Evolutionary conservation across 1,284 basidiomycete species (phyloP).

Genomic region (Chondrostereum purpureum): DNA sequence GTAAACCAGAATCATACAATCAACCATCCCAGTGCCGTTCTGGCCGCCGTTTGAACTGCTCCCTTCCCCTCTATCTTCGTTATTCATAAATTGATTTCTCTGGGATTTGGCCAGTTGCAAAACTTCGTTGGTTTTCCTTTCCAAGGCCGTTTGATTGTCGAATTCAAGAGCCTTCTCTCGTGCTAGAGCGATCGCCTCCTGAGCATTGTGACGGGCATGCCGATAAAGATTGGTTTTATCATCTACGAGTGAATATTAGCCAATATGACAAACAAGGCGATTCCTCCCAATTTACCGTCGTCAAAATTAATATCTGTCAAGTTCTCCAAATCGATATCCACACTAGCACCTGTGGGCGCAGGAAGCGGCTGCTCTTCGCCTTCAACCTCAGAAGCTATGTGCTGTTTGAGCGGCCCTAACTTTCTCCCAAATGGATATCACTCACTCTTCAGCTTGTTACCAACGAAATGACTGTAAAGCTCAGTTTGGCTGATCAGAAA

Average conservation of each 20-base stretch:
- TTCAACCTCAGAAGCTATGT: constrained; percentile 81
- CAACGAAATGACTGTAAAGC: constrained; percentile 98
- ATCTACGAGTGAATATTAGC: constrained; percentile 40
- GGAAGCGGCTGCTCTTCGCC: constrained; percentile 46
- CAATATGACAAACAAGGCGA: not conserved
- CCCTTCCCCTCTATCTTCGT: constrained; percentile 21
- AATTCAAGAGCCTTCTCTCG: constrained; percentile 81
- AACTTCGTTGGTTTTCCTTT: constrained; percentile 76
- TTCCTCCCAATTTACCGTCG: too few species aligned
- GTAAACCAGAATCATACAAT: too few species aligned
- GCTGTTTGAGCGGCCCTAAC: too few species aligned
- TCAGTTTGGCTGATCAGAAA: constrained; percentile 99
- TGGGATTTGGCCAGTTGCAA: constrained; percentile 59
- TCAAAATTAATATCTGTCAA: constrained; percentile 90
- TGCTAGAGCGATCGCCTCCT: constrained; percentile 82
- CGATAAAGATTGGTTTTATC: constrained; percentile 86
- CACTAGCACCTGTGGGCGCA: constrained; percentile 54
- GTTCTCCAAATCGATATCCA: constrained; percentile 44
- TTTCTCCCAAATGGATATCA: constrained; percentile 16
- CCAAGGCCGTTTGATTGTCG: constrained; percentile 75
- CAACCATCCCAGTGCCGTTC: constrained; percentile 37
- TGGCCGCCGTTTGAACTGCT: constrained; percentile 21
- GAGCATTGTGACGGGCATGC: constrained; percentile 87
- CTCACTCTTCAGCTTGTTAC: constrained; percentile 95
- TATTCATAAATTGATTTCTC: constrained; percentile 48